Percentiles rank a stretch among this genome's conserved stretches.
phyloP scores from a whole-genome alignment of 352 stramenopile genomes.

The Blastocystis hominis region DNA sequence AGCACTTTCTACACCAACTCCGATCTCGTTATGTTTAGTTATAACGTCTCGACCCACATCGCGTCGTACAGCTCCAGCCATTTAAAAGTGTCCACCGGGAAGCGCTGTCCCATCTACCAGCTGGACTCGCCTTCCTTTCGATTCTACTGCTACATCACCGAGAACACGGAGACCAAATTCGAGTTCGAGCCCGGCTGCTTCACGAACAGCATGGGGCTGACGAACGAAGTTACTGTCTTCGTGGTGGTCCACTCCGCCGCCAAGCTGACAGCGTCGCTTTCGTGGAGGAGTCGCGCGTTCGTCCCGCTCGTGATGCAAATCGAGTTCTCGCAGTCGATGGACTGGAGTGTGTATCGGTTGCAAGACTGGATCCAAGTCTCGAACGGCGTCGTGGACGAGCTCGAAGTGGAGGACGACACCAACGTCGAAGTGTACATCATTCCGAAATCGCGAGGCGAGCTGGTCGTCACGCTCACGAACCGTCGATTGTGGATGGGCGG shows the following conservation, averaged over 20 bases:
- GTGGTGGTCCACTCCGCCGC: neutral
- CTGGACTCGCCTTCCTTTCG: neutral
- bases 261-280: neutral
- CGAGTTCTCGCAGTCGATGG: neutral
- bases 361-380: neutral
- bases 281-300: neutral
- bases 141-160: neutral
- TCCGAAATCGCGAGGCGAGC: neutral
- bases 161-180: neutral
- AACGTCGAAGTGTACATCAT: neutral
- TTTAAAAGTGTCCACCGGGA: neutral
- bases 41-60: neutral
- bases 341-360: neutral
- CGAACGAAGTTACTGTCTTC: neutral
- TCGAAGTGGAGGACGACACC: neutral
- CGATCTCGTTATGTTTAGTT: neutral
- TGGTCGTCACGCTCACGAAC: neutral
- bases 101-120: neutral
- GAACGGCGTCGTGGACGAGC: neutral
- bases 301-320: neutral
- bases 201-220: neutral
- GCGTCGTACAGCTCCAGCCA: neutral
- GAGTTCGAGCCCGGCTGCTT: neutral
- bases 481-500: neutral
- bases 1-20: neutral